Conservation (phyloP, 345 rosid genomes). For the Rhodomyrtus tomentosa region DNA sequence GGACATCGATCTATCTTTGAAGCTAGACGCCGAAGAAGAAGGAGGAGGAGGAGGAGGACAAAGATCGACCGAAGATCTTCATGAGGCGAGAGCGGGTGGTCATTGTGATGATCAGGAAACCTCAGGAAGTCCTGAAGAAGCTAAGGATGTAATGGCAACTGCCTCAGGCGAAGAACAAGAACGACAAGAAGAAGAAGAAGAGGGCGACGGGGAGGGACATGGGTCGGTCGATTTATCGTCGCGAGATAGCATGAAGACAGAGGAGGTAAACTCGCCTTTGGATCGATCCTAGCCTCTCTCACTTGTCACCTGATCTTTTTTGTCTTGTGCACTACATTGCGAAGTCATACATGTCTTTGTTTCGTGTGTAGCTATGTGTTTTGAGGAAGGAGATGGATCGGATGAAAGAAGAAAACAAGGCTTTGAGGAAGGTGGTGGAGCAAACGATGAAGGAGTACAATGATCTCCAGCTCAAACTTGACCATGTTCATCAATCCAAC, state of each 20-base stretch:
- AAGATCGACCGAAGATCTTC: not conserved
- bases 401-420: constrained; percentile 49
- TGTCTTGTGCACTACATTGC: not conserved
- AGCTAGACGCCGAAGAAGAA: constrained; percentile 17
- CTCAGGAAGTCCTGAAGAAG: not conserved
- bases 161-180: not conserved
- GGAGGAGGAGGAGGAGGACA: not conserved
- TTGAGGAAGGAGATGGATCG: constrained; percentile 40
- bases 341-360: not conserved
- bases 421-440: constrained; percentile 41
- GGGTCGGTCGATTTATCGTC: not conserved
- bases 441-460: constrained; percentile 44
- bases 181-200: not conserved
- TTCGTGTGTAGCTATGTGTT: constrained; percentile 18
- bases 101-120: not conserved
- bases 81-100: not conserved
- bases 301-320: not conserved
- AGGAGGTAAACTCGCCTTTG: constrained; percentile 13
- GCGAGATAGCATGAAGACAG: constrained; percentile 1
- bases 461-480: constrained; percentile 38
- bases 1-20: constrained; percentile 39
- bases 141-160: not conserved
- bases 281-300: not conserved
- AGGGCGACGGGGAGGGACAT: not conserved
- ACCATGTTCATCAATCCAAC: constrained; percentile 27